Evolutionary conservation across 176 grass and related monocot genomes (phyloP), one percentile per base, ranked within the genome.

Genomic region (Phragmites australis): DNA sequence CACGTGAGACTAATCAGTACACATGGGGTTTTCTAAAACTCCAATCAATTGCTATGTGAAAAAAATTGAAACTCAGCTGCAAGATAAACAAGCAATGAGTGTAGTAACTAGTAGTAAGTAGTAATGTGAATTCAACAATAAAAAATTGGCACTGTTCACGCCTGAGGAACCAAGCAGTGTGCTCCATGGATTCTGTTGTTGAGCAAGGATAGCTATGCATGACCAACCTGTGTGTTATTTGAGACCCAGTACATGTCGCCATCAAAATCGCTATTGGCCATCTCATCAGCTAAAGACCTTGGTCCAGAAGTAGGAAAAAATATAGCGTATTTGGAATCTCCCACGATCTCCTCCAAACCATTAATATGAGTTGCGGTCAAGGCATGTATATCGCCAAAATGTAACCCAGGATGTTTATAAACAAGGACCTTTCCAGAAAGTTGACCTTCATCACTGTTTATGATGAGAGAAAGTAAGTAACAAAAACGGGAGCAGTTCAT

Each of bases 211-310:
- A 53, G 39, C 70, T 40, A 59, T 26, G 37, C n/a, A 75, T 13
- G 11, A 9, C 55, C 25, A 34, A 87, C 92, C 89, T 87, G 43
- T 54, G 66, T 72, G 43, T 92, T 94, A 76, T 73, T 78, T 10
- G 89, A 94, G 27, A 94, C 76, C 89, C 92, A 94, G 18, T 94
- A 94, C 42, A 92, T 75, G 75, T 94, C 89, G 1, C 92, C 92
- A 82, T 94, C 92, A 75, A 85, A 89, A 51, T 94, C 89, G 43
- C 92, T 89, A 41, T 89, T 87, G 30, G 92, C 87, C 87, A 94
- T 92, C 45, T 94, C 89, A 87, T 94, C 92, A 37, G 92, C 89
- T 67, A 94, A 85, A 72, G 92, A 94, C 21, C 92, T 76, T 52
- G 59, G 52, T 22, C 92, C 87, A 81, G 41, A 78, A 13, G 44